phyloP scores from a whole-genome alignment of 2,329 filamentous ascomycete genomes.

The Colletotrichum sublineola region DNA sequence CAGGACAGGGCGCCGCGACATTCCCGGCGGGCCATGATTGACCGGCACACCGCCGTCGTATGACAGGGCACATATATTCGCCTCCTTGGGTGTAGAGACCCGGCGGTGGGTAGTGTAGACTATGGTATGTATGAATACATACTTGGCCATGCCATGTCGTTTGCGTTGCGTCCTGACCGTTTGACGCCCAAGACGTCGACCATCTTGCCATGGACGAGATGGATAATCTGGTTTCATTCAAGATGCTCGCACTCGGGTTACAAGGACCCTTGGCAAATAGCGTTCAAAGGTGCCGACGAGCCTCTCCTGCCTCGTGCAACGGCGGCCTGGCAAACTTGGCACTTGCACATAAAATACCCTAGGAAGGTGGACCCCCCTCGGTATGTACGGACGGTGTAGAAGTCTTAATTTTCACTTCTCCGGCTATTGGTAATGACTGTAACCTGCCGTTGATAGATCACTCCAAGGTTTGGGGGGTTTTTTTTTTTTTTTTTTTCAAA shows the following conservation, averaged over 20 bases:
- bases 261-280: conserved; percentile 7
- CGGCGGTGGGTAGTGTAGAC: too few species aligned
- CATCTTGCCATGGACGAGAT: conserved; percentile 1
- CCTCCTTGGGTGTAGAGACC: not conserved
- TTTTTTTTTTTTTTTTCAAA: not conserved
- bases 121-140: not conserved
- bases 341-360: conserved; percentile 4
- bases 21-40: conserved; percentile 26
- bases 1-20: conserved; percentile 8
- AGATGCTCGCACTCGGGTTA: conserved; percentile 14
- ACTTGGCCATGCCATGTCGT: conserved; percentile 20
- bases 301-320: not conserved
- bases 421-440: not conserved
- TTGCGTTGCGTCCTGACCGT: not conserved
- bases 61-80: not conserved
- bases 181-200: conserved; percentile 1
- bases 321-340: not conserved
- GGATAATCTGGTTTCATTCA: conserved; percentile 21
- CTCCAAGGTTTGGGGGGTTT: not conserved
- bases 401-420: not conserved
- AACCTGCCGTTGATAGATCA: not conserved
- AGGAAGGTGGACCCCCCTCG: conserved; percentile 1
- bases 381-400: conserved; percentile 1
- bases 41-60: conserved; percentile 39
- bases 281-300: not conserved